These are phyloP conservation scores for Sergeia podlipaevii DNA, from an alignment of 208 protist species.

Conservation along the genomic window DNA sequence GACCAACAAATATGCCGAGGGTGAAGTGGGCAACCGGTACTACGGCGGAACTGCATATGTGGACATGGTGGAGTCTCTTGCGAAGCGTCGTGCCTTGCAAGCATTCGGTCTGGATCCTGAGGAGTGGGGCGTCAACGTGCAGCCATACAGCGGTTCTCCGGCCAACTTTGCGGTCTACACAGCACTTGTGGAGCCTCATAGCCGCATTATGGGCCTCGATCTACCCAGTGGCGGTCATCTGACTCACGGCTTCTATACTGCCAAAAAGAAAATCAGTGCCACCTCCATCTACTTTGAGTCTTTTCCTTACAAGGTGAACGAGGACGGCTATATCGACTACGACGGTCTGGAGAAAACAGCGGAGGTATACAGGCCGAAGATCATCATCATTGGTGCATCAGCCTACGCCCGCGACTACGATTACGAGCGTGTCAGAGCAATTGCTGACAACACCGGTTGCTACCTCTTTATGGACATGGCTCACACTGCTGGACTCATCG, in stretches of 20 bases:
- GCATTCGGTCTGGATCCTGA: slow-evolving; percentile 92
- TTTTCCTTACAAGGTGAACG: slow-evolving; percentile 95
- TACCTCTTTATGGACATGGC: slow-evolving; percentile 98
- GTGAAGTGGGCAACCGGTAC: slow-evolving; percentile 94
- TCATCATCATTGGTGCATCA: slow-evolving; percentile 95
- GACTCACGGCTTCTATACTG: slow-evolving; percentile 98
- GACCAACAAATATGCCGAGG: slow-evolving; percentile 99
- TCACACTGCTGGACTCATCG: slow-evolving; percentile 95
- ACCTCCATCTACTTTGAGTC: slow-evolving; percentile 98
- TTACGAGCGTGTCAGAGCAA: slow-evolving; percentile 89
- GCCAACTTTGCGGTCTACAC: slow-evolving; percentile 99
- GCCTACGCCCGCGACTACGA: slow-evolving; percentile 98
- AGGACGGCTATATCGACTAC: slow-evolving; percentile 97
- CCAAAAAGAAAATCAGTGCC: slow-evolving; percentile 96
- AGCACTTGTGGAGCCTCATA: slow-evolving; percentile 95
- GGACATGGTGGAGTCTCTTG: slow-evolving; percentile 96
- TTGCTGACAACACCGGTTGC: slow-evolving; percentile 87
- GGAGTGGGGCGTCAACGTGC: slow-evolving; percentile 99
- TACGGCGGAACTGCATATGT: slow-evolving; percentile 98
- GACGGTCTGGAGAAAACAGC: slow-evolving; percentile 87
- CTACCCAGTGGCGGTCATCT: slow-evolving; percentile 91
- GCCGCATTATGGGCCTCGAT: slow-evolving; percentile 98
- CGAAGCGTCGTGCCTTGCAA: slow-evolving; percentile 89
- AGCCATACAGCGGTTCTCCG: slow-evolving; percentile 98
- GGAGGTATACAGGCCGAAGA: slow-evolving; percentile 92